phyloP scores from a whole-genome alignment of 768 basidiomycete species.

The Suillus brevipes region DNA sequence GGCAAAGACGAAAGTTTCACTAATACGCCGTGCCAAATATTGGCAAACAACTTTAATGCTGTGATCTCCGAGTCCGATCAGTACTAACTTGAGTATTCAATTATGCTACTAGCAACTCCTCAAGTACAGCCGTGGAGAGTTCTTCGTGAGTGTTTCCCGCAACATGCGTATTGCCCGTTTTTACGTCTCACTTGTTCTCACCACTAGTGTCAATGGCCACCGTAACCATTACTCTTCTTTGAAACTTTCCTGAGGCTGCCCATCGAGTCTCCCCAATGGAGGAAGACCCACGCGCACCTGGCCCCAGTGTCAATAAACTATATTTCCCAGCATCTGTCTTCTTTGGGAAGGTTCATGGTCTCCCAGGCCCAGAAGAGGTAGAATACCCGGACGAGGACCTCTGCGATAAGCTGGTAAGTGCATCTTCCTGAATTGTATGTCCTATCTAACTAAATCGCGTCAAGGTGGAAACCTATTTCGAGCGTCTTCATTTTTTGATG shows the following conservation, averaged over 20 bases:
- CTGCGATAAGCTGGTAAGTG: conserved; percentile 80
- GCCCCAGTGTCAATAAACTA: conserved; percentile 78
- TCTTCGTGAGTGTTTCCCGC: background rate
- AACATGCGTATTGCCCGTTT: background rate
- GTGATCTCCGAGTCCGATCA: background rate
- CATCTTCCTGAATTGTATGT: conserved; percentile 15
- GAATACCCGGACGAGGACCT: conserved; percentile 84
- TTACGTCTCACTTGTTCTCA: background rate
- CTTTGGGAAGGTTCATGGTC: conserved; percentile 81
- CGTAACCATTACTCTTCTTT: background rate
- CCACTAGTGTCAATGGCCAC: background rate
- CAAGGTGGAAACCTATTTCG: conserved; percentile 86
- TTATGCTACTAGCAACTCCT: background rate
- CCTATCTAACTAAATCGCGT: conserved; percentile 23
- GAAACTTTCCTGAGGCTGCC: background rate
- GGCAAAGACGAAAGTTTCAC: conserved; percentile 26
- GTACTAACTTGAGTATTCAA: background rate
- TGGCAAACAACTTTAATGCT: conserved; percentile 19
- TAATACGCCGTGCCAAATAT: conserved; percentile 24
- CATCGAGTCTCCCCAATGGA: conserved; percentile 83
- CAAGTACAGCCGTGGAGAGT: background rate
- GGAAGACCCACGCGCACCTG: conserved; percentile 76
- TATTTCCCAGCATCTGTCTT: conserved; percentile 88
- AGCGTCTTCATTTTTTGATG: conserved; percentile 83
- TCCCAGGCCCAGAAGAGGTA: conserved; percentile 82